Evolutionary conservation across 1,284 basidiomycete species (phyloP), one percentile per base, ranked within the genome.

Genomic region (Cutaneotrichosporon curvatum): DNA sequence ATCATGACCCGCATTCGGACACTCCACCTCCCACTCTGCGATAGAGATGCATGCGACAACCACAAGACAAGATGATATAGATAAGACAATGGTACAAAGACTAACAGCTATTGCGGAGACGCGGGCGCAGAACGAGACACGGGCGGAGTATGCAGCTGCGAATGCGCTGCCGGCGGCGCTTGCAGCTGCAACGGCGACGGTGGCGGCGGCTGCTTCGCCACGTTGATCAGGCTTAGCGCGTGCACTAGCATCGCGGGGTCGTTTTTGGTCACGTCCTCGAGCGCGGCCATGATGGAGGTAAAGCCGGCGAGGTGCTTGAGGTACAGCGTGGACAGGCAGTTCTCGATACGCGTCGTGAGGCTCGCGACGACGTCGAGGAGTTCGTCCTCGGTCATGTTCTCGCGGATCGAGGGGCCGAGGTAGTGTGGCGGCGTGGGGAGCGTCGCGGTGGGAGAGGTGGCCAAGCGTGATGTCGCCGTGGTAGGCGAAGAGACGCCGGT

Each of bases 311-410:
- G 57, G 21, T 73, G 66, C 52, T 71, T 72, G 45, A 73, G 51
- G 46, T 71, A 71, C 56, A 92, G 70, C 23, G 80, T 76, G 14
- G 79, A 76, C 22, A 85, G 71, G n/a, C 83, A 79, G 63, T 92
- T 91, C 64, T 90, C 84, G 42, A 92, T 81, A 32, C 90, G 78
- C 14, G 81, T 74, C 16, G 83, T 76, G 34, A 92, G 65, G 3
- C 81, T 84, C 57, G 90, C 85, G 31, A 96, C 74, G 10, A 89
- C 72, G 40, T 79, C 73, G 62, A 81, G 78, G 40, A 94, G 72
- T 57, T 94, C 87, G 33, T 79, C 74, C 60, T 92, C 88, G 15
- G 79, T 78, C 55, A 84, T 81, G 53, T 82, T 83, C 37, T 85
- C 81, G 51, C 77, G 75, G 62, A 92, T 79, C 10, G 77, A 71